Evolutionary conservation across 2,329 filamentous ascomycete species (phyloP).

Genomic region (Raffaelea arxii): DNA sequence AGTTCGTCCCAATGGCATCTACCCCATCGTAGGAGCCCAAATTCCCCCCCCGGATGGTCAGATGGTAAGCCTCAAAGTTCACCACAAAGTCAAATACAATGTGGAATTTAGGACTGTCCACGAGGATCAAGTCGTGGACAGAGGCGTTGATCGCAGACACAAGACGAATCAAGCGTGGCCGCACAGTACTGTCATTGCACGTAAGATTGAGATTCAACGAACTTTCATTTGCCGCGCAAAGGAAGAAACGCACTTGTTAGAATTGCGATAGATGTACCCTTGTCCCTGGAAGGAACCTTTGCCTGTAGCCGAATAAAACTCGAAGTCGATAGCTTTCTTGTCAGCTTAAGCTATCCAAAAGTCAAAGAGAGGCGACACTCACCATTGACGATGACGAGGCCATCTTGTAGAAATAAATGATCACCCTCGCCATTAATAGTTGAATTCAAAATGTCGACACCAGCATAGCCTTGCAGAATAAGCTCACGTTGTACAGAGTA

Average conservation of each 20-base stretch:
- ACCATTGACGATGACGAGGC: slow-evolving; percentile 22
- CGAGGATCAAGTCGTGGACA: slow-evolving; percentile 35
- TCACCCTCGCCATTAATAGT: slow-evolving; percentile 25
- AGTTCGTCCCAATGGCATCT: slow-evolving; percentile 25
- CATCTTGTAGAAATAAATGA: slow-evolving; percentile 18
- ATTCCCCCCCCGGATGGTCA: slow-evolving; percentile 25
- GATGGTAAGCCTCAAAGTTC: slow-evolving; percentile 26
- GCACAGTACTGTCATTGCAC: slow-evolving; percentile 16
- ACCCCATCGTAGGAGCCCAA: slow-evolving; percentile 27
- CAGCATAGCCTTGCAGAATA: slow-evolving; percentile 20
- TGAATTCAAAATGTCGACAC: slow-evolving; percentile 17
- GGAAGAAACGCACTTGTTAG: slow-evolving; percentile 2
- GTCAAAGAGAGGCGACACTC: slow-evolving; percentile 4
- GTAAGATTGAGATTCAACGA: background rate
- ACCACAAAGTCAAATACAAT: slow-evolving; percentile 23
- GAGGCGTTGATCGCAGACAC: slow-evolving; percentile 31
- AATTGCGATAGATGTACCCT: slow-evolving; percentile 30
- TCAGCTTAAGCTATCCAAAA: background rate
- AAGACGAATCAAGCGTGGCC: slow-evolving; percentile 33
- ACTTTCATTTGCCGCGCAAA: background rate
- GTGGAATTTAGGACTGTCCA: slow-evolving; percentile 29
- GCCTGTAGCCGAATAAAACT: slow-evolving; percentile 30
- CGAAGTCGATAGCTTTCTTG: slow-evolving; percentile 27
- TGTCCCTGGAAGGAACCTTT: slow-evolving; percentile 38
- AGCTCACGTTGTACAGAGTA: slow-evolving; percentile 19